Evolutionary conservation across 305 asterid species (phyloP).

Genomic region (Striga hermonthica): DNA sequence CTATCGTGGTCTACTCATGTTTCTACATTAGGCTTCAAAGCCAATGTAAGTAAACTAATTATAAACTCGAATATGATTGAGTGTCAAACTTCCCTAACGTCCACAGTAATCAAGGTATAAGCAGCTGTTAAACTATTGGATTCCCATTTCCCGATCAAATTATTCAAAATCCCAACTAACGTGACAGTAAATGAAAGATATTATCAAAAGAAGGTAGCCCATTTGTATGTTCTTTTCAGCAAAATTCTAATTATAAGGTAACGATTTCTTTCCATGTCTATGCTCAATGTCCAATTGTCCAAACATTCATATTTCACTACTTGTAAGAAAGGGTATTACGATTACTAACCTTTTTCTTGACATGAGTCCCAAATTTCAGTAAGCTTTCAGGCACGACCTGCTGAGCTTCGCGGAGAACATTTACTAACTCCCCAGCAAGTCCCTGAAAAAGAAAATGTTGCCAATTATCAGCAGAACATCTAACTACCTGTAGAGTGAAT

Average conservation of each 20-base stretch:
- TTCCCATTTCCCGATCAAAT: too few relatives aligned
- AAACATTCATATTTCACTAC: slow-evolving; percentile 1
- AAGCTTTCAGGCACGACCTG: slow-evolving; percentile 82
- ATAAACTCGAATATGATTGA: too few relatives aligned
- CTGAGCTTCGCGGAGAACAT: slow-evolving; percentile 91
- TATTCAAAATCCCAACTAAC: neutral
- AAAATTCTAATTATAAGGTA: neutral
- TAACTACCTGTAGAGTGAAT: neutral
- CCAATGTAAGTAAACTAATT: neutral
- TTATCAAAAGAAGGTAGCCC: neutral
- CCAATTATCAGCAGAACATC: slow-evolving; percentile 9
- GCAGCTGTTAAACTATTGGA: neutral
- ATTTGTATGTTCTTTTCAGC: neutral
- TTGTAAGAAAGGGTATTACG: slow-evolving; percentile 13
- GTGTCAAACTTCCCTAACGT: too few relatives aligned
- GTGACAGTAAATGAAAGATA: neutral
- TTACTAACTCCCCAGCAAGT: slow-evolving; percentile 88
- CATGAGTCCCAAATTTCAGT: slow-evolving; percentile 90
- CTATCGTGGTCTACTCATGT: neutral
- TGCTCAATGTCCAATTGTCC: neutral
- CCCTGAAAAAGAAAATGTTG: slow-evolving; percentile 45
- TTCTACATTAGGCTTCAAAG: neutral
- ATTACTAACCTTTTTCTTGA: slow-evolving; percentile 78
- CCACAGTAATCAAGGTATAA: neutral
- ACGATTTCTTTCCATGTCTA: too few relatives aligned